These are phyloP conservation scores for Hericium rajendrae DNA, from an alignment of 768 basidiomycete species.

Conservation along the genomic window DNA sequence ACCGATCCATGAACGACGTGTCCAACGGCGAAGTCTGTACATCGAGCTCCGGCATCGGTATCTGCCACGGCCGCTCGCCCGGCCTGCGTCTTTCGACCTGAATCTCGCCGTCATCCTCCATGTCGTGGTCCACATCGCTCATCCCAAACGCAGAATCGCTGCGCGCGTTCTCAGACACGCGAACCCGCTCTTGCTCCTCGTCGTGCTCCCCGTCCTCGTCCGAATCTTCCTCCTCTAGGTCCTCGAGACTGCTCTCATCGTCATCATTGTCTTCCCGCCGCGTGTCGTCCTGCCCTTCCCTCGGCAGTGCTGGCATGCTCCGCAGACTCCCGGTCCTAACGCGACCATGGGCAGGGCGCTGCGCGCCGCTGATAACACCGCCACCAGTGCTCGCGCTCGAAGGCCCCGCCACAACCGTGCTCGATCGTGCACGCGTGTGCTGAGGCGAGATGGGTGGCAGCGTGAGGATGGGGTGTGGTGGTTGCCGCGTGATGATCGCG, in stretches of 20 bases:
- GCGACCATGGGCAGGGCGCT: not conserved
- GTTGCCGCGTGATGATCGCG: conserved; percentile 14
- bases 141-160: conserved; percentile 1
- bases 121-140: conserved; percentile 10
- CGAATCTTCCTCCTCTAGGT: conserved; percentile 24
- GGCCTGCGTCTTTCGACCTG: not conserved
- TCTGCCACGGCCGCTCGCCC: not conserved
- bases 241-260: conserved; percentile 22
- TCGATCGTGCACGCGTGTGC: conserved; percentile 7
- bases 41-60: not conserved
- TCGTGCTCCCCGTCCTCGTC: conserved; percentile 8
- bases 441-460: conserved; percentile 10
- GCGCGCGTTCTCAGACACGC: conserved; percentile 3
- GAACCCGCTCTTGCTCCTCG: not conserved
- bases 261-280: conserved; percentile 27
- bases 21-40: conserved; percentile 8
- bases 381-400: not conserved
- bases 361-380: not conserved
- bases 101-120: not conserved
- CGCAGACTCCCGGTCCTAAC: conserved; percentile 1
- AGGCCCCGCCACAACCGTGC: not conserved
- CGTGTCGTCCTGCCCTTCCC: conserved; percentile 25
- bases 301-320: conserved; percentile 13
- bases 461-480: conserved; percentile 10
- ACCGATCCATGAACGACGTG: conserved; percentile 10